Evolutionary conservation across 225 moss, liverwort and hornwort genomes (phyloP), one percentile per base, ranked within the genome.

Genomic region (Bryum argenteum): DNA sequence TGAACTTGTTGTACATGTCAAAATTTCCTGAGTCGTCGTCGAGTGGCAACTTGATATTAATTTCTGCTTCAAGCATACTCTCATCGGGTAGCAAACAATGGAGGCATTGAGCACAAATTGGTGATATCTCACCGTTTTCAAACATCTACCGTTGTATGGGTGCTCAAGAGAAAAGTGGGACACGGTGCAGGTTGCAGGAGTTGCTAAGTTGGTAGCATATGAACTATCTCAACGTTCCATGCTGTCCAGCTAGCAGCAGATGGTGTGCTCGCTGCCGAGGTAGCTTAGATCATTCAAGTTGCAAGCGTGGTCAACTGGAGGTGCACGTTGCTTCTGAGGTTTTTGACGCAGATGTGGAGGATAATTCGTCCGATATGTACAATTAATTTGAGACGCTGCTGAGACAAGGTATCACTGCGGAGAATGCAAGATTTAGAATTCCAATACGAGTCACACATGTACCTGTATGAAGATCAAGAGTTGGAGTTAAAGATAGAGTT

Each of bases 151-250:
- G 17, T 6, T 16, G 48, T 48, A 48, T 48, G 48, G 48, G 45
- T 47, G 4, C 45, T 48, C 48, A 48, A 48, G 48, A 17, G 7
- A 33, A 48, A 17, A 48, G 15, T 8, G 16, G 48, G 48, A 5
- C 48, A 48, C 17, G 48, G 6, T 48, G 48, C 80, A 87, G 86
- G 86, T 87, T 65, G 73, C 83, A 81, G 81, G 75, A 60, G 80
- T 87, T 62, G 76, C 73, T 11, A 83, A 87, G 69, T 54, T 76
- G 72, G 78, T 87, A 51, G 44, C 70, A 63, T 19, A 66, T 63
- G 87, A 83, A 67, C 83, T 87, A 48, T 48, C 48, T 48, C 48
- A 48, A 48, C 48, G 48, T 48, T 48, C 48, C 48, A 48, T 48
- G 48, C 48, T 48, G 48, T 11, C 15, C 48, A 48, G 48, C 48